Evolutionary conservation across 2,329 filamentous ascomycete species (phyloP).

Genomic region (Botrytis porri): DNA sequence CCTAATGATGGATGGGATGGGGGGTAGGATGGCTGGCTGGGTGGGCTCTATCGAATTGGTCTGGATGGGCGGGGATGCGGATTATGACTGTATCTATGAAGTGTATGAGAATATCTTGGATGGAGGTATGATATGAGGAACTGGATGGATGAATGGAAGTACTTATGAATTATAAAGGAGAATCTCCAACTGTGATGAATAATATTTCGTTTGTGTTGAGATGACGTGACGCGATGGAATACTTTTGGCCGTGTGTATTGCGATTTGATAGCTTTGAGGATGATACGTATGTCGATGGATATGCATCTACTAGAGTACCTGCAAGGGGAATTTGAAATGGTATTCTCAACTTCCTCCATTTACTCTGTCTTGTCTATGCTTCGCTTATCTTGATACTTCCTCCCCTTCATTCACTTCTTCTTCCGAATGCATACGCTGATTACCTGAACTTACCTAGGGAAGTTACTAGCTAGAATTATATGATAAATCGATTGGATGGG

Average conservation of each 20-base stretch:
- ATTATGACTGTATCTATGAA: slow-evolving; percentile 4
- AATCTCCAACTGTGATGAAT: not conserved
- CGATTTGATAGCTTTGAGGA: not conserved
- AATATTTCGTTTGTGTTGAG: not conserved
- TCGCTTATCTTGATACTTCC: not conserved
- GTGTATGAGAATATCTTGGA: slow-evolving; percentile 4
- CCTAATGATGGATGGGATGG: slow-evolving; percentile 13
- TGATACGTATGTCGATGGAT: not conserved
- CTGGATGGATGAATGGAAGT: not conserved
- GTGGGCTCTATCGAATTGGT: not conserved
- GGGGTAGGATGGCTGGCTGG: not conserved
- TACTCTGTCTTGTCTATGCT: not conserved
- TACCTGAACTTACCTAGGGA: not conserved
- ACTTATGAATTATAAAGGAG: not conserved
- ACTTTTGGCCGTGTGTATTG: not conserved
- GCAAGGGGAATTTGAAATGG: not conserved
- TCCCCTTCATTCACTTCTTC: not conserved
- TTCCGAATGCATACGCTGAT: not conserved
- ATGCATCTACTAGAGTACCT: not conserved
- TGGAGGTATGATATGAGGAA: slow-evolving; percentile 8
- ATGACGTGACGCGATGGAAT: not conserved
- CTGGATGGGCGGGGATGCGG: not conserved
- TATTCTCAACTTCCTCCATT: not conserved
- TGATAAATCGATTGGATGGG: not conserved
- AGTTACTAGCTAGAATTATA: not conserved